phyloP scores from a whole-genome alignment of 2,329 filamentous ascomycete species.

The Hymenoscyphus fructigenus region DNA sequence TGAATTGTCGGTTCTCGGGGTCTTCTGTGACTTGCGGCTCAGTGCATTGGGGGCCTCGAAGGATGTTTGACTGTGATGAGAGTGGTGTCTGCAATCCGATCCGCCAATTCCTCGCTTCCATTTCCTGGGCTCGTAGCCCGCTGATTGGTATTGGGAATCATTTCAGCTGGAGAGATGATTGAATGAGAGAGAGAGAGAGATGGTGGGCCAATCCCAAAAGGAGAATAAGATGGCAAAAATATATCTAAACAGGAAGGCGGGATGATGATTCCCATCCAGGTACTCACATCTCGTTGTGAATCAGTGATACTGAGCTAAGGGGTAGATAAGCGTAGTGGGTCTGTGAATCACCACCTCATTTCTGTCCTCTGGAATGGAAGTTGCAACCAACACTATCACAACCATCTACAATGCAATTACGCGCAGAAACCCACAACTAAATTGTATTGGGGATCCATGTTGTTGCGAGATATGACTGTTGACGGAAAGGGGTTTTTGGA shows the following conservation, averaged over 20 bases:
- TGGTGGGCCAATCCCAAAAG: too few relatives aligned
- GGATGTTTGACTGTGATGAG: background rate
- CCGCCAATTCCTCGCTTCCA: background rate
- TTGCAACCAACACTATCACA: background rate
- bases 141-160: background rate
- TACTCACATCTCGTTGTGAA: constrained; percentile 1
- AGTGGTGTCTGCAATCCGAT: background rate
- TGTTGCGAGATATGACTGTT: background rate
- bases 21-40: background rate
- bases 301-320: background rate
- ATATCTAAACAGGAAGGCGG: background rate
- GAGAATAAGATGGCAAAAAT: background rate
- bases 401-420: background rate
- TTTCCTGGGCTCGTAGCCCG: background rate
- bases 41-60: background rate
- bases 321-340: background rate
- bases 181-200: background rate
- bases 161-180: background rate
- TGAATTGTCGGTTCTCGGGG: background rate
- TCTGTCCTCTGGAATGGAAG: background rate
- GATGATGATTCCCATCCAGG: background rate
- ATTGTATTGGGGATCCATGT: too few relatives aligned
- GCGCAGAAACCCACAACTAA: background rate
- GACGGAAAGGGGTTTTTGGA: background rate
- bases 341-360: constrained; percentile 2